phyloP scores from a whole-genome alignment of 1,139 yeast genomes.

The Wickerhamomyces sp. region DNA sequence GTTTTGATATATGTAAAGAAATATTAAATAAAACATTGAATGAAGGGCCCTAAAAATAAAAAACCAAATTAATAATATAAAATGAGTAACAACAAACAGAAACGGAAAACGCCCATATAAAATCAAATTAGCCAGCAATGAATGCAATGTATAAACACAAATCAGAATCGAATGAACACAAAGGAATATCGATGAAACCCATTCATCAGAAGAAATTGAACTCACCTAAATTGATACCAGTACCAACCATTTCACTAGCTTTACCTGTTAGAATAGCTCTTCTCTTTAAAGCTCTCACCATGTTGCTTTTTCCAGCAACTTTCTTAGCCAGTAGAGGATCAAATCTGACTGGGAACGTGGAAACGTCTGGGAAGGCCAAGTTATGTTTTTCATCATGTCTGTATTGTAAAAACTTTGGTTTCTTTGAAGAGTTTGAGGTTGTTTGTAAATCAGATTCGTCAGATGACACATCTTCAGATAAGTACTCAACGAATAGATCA shows the following conservation, averaged over 20 bases:
- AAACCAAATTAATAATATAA: too few relatives aligned
- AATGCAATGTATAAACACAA: too few relatives aligned
- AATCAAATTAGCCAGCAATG: too few relatives aligned
- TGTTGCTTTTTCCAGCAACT: slow-evolving; percentile 15
- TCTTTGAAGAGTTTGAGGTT: slow-evolving; percentile 27
- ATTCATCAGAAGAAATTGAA: slow-evolving; percentile 33
- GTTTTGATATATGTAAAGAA: too few relatives aligned
- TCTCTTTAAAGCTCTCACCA: slow-evolving; percentile 33
- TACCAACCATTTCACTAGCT: slow-evolving; percentile 51
- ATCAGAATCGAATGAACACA: too few relatives aligned
- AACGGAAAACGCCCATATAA: too few relatives aligned
- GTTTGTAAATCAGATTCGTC: slow-evolving; percentile 21
- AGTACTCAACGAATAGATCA: slow-evolving; percentile 14
- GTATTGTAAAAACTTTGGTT: slow-evolving; percentile 36
- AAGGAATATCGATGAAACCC: too few relatives aligned
- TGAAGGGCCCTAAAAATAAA: too few relatives aligned
- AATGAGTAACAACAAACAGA: too few relatives aligned
- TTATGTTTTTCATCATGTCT: slow-evolving; percentile 43
- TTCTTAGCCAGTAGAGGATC: slow-evolving; percentile 28
- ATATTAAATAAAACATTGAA: too few relatives aligned
- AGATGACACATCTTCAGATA: slow-evolving; percentile 17
- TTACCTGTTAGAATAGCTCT: slow-evolving; percentile 43
- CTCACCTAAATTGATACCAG: slow-evolving; percentile 46
- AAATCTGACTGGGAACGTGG: slow-evolving; percentile 24
- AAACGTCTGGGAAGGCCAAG: slow-evolving; percentile 32